Conservation (phyloP, 2,329 filamentous ascomycete species). For the Scytalidium sp. region DNA sequence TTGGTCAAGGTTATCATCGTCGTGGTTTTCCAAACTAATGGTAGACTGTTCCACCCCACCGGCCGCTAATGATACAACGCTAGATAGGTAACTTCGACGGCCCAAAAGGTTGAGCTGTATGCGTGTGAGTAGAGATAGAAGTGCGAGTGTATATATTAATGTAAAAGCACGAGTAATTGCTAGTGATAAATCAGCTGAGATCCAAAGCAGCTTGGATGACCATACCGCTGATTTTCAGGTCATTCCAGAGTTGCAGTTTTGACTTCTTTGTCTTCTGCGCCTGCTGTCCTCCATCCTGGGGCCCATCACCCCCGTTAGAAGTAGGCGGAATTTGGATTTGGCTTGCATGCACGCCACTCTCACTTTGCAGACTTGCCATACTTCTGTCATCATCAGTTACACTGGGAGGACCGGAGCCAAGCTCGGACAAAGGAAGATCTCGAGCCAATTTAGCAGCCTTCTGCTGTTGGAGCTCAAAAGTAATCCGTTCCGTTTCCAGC, state of each 20-base stretch:
- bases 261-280: constrained; percentile 63
- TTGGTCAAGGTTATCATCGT: constrained; percentile 81
- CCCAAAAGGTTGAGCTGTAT: constrained; percentile 97
- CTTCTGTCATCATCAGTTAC: constrained; percentile 78
- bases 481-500: constrained; percentile 88
- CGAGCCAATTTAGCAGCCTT: constrained; percentile 70
- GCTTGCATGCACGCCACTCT: constrained; percentile 80
- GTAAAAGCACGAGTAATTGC: constrained; percentile 90
- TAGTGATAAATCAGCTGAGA: constrained; percentile 32
- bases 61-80: constrained; percentile 85
- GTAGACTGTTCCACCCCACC: constrained; percentile 66
- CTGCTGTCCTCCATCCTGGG: constrained; percentile 37
- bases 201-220: constrained; percentile 14
- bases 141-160: constrained; percentile 83
- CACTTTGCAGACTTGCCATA: constrained; percentile 71
- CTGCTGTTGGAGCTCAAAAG: constrained; percentile 91
- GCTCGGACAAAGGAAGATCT: constrained; percentile 42
- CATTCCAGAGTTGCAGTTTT: constrained; percentile 95
- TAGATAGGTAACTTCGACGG: constrained; percentile 91
- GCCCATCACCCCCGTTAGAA: constrained; percentile 36
- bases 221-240: constrained; percentile 92
- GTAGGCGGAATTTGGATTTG: constrained; percentile 61
- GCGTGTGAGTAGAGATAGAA: constrained; percentile 87
- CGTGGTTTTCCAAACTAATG: constrained; percentile 90
- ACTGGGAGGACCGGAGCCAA: constrained; percentile 48